These are phyloP conservation scores for Capsicum pubescens DNA, from an alignment of 257 asterid species.

Conservation along the genomic window DNA sequence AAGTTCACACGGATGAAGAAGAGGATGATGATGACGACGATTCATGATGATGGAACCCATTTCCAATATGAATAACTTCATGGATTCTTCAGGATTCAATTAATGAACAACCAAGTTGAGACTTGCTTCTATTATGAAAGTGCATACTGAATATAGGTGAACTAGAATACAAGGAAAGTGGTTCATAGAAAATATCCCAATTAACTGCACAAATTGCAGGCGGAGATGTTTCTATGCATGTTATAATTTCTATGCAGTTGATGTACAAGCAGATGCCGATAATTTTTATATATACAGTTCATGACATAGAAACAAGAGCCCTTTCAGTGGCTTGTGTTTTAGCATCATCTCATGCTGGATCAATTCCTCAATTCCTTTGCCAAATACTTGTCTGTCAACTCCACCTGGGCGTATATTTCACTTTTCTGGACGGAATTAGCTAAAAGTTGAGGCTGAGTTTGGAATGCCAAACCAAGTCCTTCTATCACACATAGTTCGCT, in stretches of 20 bases:
- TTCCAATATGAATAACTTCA: too few relatives aligned
- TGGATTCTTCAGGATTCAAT: too few relatives aligned
- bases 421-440: constrained; percentile 65
- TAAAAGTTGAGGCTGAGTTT: constrained; percentile 77
- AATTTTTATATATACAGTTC: constrained; percentile 28
- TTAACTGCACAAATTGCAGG: background rate
- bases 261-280: constrained; percentile 39
- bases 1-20: too few relatives aligned
- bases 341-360: constrained; percentile 86
- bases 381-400: constrained; percentile 80
- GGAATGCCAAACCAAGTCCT: constrained; percentile 73
- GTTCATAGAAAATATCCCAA: background rate
- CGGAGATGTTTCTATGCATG: background rate
- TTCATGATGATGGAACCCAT: too few relatives aligned
- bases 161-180: too few relatives aligned
- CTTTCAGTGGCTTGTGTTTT: constrained; percentile 91
- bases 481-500: constrained; percentile 50
- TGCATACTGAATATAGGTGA: too few relatives aligned
- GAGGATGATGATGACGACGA: too few relatives aligned
- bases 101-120: too few relatives aligned
- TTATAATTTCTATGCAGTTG: constrained; percentile 32
- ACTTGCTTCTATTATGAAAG: too few relatives aligned
- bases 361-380: constrained; percentile 62
- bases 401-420: constrained; percentile 88
- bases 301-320: constrained; percentile 53